These are phyloP conservation scores for Dalbergia cochinchinensis DNA, from an alignment of 306 rosid species.

Conservation along the genomic window DNA sequence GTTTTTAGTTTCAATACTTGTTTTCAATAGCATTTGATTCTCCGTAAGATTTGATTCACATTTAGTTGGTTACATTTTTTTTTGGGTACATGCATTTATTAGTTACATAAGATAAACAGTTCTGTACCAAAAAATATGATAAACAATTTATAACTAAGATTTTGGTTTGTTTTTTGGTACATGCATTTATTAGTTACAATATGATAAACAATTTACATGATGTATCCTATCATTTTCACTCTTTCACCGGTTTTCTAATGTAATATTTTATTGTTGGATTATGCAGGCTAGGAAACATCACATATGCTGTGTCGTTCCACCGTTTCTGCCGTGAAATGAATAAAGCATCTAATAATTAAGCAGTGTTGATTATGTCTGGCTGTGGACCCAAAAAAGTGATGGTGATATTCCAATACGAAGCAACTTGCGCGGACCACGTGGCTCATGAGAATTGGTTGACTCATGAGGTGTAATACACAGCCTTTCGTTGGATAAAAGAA, in stretches of 20 bases:
- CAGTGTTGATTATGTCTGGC: slow-evolving; percentile 4
- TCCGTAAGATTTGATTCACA: background rate
- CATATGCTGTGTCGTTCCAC: background rate
- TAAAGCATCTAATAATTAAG: slow-evolving; percentile 38
- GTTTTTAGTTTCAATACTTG: background rate
- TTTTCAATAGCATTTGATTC: no score
- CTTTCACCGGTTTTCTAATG: background rate
- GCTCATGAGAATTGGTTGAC: slow-evolving; percentile 39
- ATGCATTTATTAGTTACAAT: no score
- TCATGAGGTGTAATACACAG: background rate
- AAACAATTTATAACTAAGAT: background rate
- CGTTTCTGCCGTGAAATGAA: background rate
- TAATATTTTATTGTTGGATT: background rate
- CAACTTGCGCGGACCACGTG: slow-evolving; percentile 39
- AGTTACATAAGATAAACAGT: background rate
- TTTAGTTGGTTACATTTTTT: background rate
- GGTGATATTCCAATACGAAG: slow-evolving; percentile 22
- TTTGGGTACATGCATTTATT: background rate
- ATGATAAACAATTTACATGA: no score
- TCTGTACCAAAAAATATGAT: background rate
- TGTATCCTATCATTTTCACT: no score
- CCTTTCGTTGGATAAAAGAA: background rate
- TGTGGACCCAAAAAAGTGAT: slow-evolving; percentile 22
- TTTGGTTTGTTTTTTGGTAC: background rate
- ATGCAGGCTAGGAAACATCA: background rate